Percentiles rank a stretch among this genome's conserved stretches.
Conservation (phyloP, 116 monocot genomes). For the Dioscorea cayenensis region DNA sequence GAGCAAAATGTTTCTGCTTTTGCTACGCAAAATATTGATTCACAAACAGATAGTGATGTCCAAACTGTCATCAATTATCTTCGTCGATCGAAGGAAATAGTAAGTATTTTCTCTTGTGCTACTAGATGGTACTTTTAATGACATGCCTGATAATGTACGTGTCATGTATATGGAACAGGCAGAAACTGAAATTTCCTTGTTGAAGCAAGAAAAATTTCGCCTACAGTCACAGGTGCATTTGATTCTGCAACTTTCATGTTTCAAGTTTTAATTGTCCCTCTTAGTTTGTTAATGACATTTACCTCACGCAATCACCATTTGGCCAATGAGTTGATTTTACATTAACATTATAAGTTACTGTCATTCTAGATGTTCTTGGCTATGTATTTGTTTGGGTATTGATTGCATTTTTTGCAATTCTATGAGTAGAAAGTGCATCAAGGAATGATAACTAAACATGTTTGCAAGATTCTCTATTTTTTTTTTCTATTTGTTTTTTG, state of each 20-base stretch:
- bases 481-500: no score
- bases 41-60: constrained; percentile 49
- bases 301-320: no score
- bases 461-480: no score
- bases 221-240: constrained; percentile 65
- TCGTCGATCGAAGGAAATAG: constrained; percentile 89
- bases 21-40: constrained; percentile 23
- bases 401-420: no score
- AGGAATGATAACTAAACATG: no score
- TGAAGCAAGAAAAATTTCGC: constrained; percentile 81
- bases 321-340: no score
- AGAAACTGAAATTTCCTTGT: constrained; percentile 68
- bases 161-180: constrained; percentile 29
- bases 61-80: constrained; percentile 76
- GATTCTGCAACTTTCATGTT: background rate
- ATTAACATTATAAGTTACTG: no score
- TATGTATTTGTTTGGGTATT: no score
- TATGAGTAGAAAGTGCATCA: no score
- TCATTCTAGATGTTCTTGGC: no score
- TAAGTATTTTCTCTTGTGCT: constrained; percentile 27
- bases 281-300: no score
- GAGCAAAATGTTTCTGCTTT: constrained; percentile 40
- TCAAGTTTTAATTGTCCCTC: background rate
- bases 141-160: background rate
- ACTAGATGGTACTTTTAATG: background rate